Base-by-base conservation (phyloP, 441 rosid species). In the Erysimum cheiri region DNA sequence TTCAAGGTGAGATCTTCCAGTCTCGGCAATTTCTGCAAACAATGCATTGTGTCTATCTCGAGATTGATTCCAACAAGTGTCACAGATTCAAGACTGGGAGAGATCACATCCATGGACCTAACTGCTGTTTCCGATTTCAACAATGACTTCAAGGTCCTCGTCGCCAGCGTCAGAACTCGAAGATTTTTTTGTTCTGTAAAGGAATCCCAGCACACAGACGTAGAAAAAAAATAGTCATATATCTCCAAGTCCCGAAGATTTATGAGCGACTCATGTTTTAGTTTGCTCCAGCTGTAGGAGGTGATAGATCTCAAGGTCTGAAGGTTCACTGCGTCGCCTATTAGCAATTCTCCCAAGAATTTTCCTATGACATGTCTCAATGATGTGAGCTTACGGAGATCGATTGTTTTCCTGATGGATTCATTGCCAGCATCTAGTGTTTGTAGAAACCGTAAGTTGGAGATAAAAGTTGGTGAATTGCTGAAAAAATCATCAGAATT, bases 281-380 rank as follows among this genome's bases (percentile, higher is more conserved):
- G 43, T 35, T 56, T 35, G 60, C 26, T 56, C 61, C 43, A 56
- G 14, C 14, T 56, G 29, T 56, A 10, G 14, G 29, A 56, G 2
- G 61, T 5, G 5, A 56, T 56, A 10, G 13, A 52, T 8, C 37
- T 70, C 46, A 70, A 61, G 13, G 74, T 70, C 14, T 50, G 74
- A 2, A 60, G 74, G 60, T 70, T 60, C 0, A 17, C 6, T 29
- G 8, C 35, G 0, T 60, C 28, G 0, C 54, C 68, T 19, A 70
- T 8, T 17, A 60, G 8, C 44, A 60, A 28, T 0, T 60, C n/a
- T 40, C 68, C 46, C 0, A n/a, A 0, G 28, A 70, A 70, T 1
- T 1, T 31, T 0, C 67, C 67, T 0, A 13, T 49, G 26, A 60
- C 5, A 50, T 70, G 67, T 26, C 74, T 70, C 0, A 70, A 36